These are phyloP conservation scores for Pyrrhoderma noxium DNA, from an alignment of 1,284 basidiomycete genomes.

Conservation along the genomic window DNA sequence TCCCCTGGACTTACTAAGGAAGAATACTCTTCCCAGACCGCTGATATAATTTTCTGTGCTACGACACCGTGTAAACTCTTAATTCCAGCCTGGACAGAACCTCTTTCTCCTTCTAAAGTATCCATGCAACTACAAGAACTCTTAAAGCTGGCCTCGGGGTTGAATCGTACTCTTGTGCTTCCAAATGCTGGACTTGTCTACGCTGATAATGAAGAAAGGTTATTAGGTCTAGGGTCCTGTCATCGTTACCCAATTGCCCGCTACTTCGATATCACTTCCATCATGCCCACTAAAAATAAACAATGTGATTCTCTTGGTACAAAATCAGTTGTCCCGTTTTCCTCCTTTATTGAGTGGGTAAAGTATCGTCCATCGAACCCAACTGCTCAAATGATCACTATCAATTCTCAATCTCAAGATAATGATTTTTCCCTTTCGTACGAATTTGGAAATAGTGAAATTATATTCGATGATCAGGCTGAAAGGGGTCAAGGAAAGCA, in stretches of 20 bases:
- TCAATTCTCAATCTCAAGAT: conserved; percentile 15
- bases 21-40: conserved; percentile 13
- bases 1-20: conserved; percentile 1
- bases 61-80: conserved; percentile 35
- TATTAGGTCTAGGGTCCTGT: conserved; percentile 34
- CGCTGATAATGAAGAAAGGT: conserved; percentile 21
- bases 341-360: conserved; percentile 33
- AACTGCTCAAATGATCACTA: conserved; percentile 22
- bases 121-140: conserved; percentile 45
- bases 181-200: conserved; percentile 39
- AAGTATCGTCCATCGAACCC: conserved; percentile 24
- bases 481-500: conserved; percentile 4
- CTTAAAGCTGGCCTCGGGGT: conserved; percentile 30
- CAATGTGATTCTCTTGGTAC: not conserved
- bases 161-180: conserved; percentile 44
- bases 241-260: conserved; percentile 34
- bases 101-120: conserved; percentile 37
- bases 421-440: not conserved
- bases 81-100: conserved; percentile 24
- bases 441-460: not conserved
- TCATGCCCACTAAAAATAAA: conserved; percentile 18
- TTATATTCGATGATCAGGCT: not conserved
- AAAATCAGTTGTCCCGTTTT: conserved; percentile 24
- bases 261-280: conserved; percentile 37
- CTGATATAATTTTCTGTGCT: conserved; percentile 22